These are phyloP conservation scores for Tremella fuciformis DNA, from an alignment of 768 basidiomycete species.

Conservation along the genomic window DNA sequence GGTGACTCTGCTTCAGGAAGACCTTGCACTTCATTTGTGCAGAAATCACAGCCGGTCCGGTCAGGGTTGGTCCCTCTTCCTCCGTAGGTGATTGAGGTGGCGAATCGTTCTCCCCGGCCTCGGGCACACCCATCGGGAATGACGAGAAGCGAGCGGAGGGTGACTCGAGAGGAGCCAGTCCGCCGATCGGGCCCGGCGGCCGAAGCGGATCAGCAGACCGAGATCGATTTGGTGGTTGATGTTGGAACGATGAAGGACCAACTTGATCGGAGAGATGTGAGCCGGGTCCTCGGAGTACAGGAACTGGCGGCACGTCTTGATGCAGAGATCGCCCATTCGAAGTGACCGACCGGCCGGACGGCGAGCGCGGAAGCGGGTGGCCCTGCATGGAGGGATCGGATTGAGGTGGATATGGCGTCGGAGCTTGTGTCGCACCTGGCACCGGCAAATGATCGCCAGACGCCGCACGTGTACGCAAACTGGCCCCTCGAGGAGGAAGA, in stretches of 20 bases:
- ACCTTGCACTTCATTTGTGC: conserved; percentile 98
- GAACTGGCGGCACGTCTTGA: conserved; percentile 32
- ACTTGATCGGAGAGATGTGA: conserved; percentile 33
- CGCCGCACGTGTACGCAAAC: conserved; percentile 25
- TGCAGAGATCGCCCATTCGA: conserved; percentile 27
- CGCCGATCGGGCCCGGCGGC: conserved; percentile 4
- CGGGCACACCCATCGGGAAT: conserved; percentile 26
- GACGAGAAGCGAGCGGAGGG: conserved; percentile 45
- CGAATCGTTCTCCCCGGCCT: conserved; percentile 47
- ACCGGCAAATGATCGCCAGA: conserved; percentile 11
- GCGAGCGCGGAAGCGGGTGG: conserved; percentile 34
- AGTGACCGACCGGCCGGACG: conserved; percentile 40
- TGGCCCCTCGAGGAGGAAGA: conserved; percentile 42
- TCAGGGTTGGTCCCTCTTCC: conserved; percentile 56
- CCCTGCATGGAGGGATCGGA: conserved; percentile 19
- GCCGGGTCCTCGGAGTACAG: conserved; percentile 26
- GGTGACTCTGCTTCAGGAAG: conserved; percentile 87
- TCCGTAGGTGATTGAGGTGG: conserved; percentile 76
- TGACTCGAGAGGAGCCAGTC: conserved; percentile 20
- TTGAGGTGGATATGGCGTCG: conserved; percentile 15
- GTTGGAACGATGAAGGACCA: not conserved
- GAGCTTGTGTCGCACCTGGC: conserved; percentile 14
- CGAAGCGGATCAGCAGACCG: conserved; percentile 51
- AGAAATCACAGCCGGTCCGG: conserved; percentile 72
- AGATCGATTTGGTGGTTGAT: conserved; percentile 37